These are phyloP conservation scores for Lactarius tabidus DNA, from an alignment of 768 basidiomycete genomes.

Conservation along the genomic window DNA sequence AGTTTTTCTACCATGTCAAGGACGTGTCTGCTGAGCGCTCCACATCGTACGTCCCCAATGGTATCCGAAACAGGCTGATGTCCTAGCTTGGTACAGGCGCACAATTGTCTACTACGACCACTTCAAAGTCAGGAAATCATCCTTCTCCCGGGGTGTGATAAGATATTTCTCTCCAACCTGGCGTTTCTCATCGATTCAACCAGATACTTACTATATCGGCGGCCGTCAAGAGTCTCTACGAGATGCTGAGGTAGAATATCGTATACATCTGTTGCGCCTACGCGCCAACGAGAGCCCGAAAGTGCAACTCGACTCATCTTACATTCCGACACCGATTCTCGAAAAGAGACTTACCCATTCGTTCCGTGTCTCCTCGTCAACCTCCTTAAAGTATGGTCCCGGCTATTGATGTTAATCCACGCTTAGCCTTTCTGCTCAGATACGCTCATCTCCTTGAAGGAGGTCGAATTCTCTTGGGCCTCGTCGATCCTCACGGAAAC, in stretches of 20 bases:
- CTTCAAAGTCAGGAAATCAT: not conserved
- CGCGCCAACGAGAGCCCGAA: conserved; percentile 5
- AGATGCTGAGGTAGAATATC: not conserved
- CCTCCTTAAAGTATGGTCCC: not conserved
- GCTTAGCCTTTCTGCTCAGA: not conserved
- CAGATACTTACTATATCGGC: no score
- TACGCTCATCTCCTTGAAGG: not conserved
- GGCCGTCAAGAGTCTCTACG: not conserved
- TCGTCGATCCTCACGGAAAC: not conserved
- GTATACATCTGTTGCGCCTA: not conserved
- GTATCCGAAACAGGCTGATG: not conserved
- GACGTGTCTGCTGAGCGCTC: not conserved
- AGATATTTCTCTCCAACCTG: no score
- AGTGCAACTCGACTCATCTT: conserved; percentile 5
- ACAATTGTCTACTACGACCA: not conserved
- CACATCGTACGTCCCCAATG: not conserved
- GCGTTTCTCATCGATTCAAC: not conserved
- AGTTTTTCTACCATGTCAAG: not conserved
- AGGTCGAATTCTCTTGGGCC: no score
- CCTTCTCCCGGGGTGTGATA: not conserved
- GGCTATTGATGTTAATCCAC: no score
- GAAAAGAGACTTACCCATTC: no score
- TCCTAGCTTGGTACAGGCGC: not conserved
- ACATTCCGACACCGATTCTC: no score
- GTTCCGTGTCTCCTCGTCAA: no score